A percentile compares a stretch with the other conserved stretches of the same genome.
phyloP scores from a whole-genome alignment of 345 rosid genomes.

The Gossypium longicalyx region DNA sequence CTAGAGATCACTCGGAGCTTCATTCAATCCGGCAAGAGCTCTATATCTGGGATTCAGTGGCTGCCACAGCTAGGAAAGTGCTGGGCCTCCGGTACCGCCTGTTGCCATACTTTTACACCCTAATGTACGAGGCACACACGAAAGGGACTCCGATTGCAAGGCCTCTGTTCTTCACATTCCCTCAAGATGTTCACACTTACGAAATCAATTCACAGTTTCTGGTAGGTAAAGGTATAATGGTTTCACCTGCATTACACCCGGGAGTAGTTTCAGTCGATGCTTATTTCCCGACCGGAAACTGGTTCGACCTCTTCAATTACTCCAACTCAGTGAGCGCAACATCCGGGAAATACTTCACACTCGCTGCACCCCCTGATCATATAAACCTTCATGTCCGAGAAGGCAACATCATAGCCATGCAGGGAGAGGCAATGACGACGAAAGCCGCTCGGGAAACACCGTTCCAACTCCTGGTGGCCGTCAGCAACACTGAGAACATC shows the following conservation, averaged over 20 bases:
- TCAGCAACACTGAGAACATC: conserved; percentile 34
- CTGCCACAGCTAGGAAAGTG: conserved; percentile 57
- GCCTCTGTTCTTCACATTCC: conserved; percentile 72
- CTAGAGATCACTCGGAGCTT: conserved; percentile 59
- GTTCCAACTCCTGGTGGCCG: conserved; percentile 46
- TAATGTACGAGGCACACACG: conserved; percentile 56
- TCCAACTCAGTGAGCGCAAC: conserved; percentile 33
- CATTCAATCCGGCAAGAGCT: conserved; percentile 50
- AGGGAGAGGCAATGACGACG: conserved; percentile 64
- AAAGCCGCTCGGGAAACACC: conserved; percentile 46
- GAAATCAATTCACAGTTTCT: conserved; percentile 49
- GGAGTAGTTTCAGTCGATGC: conserved; percentile 39
- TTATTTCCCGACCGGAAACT: conserved; percentile 63
- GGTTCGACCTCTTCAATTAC: conserved; percentile 66
- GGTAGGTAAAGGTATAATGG: conserved; percentile 53
- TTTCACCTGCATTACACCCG: conserved; percentile 47
- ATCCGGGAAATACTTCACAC: conserved; percentile 35
- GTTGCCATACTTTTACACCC: conserved; percentile 66
- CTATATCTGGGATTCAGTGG: conserved; percentile 73
- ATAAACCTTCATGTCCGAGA: conserved; percentile 56
- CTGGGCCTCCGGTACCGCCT: conserved; percentile 61
- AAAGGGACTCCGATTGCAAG: conserved; percentile 67
- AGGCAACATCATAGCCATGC: conserved; percentile 65
- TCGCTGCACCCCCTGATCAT: conserved; percentile 50
- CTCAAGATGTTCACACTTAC: conserved; percentile 48